Evolutionary conservation across 148 eudicot genomes (phyloP).

Genomic region (Persicaria maculosa): DNA sequence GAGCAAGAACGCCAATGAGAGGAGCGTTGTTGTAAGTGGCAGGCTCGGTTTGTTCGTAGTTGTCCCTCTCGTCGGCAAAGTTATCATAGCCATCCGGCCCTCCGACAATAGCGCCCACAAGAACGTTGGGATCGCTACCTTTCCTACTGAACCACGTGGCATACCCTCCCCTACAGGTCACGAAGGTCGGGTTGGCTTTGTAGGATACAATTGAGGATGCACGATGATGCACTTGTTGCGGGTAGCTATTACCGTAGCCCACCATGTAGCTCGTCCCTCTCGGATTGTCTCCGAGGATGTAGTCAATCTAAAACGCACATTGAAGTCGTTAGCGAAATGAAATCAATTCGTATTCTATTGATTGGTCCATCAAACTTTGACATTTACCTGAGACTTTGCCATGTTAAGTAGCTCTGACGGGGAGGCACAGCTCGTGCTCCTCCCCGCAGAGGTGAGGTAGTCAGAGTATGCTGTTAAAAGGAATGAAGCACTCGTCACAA

Average conservation of each 20-base stretch:
- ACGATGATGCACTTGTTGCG: conserved; percentile 87
- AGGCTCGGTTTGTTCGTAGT: conserved; percentile 97
- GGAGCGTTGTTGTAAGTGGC: conserved; percentile 99
- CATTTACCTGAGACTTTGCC: conserved; percentile 76
- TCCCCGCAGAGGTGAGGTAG: conserved; percentile 66
- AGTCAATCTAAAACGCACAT: conserved; percentile 50
- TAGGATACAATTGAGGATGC: conserved; percentile 81
- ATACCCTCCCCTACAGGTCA: conserved; percentile 86
- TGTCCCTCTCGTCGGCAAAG: conserved; percentile 91
- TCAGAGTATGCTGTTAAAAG: conserved; percentile 82
- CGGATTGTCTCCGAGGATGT: conserved; percentile 98
- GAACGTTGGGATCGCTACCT: conserved; percentile 79
- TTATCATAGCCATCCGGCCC: conserved; percentile 98
- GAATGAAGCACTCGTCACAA: conserved; percentile 91
- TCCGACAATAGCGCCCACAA: conserved; percentile 87
- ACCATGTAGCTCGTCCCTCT: conserved; percentile 99
- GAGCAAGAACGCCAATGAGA: conserved; percentile 73
- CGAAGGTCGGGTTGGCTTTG: conserved; percentile 64
- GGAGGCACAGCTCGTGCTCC: conserved; percentile 49
- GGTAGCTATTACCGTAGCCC: conserved; percentile 88
- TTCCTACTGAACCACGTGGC: conserved; percentile 88
- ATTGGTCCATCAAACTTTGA: not conserved
- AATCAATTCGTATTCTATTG: too few species aligned
- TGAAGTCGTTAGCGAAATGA: too few species aligned
- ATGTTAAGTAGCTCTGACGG: conserved; percentile 64